Percentiles rank a stretch among this genome's conserved stretches.
Evolutionary conservation across 2,329 filamentous ascomycete genomes (phyloP).

Genomic region (Fusarium napiforme): DNA sequence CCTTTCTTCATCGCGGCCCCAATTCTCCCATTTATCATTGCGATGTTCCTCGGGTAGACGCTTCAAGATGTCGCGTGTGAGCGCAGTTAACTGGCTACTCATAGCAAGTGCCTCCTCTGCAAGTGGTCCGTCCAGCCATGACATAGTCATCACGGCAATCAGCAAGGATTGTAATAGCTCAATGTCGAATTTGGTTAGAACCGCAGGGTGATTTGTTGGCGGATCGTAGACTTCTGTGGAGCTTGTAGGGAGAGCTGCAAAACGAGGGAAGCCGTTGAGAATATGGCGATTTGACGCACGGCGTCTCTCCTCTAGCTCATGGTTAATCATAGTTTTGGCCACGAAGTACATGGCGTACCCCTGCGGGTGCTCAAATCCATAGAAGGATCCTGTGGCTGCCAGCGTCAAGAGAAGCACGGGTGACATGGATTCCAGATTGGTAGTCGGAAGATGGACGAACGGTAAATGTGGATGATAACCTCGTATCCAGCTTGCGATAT

Average conservation of each 20-base stretch:
- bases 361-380: neutral
- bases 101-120: neutral
- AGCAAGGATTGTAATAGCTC: neutral
- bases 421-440: slow-evolving; percentile 3
- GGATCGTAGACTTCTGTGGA: neutral
- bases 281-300: neutral
- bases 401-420: neutral
- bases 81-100: neutral
- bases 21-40: neutral
- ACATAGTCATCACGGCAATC: slow-evolving; percentile 3
- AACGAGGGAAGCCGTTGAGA: neutral
- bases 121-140: neutral
- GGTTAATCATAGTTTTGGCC: neutral
- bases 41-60: neutral
- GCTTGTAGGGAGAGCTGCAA: neutral
- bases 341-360: neutral
- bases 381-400: neutral
- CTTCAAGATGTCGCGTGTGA: neutral
- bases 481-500: slow-evolving; percentile 23
- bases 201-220: neutral
- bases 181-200: neutral
- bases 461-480: slow-evolving; percentile 25
- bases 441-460: slow-evolving; percentile 15
- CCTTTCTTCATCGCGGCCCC: neutral
- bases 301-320: neutral